phyloP scores from a whole-genome alignment of 768 basidiomycete species.

The Agrocybe praecox region DNA sequence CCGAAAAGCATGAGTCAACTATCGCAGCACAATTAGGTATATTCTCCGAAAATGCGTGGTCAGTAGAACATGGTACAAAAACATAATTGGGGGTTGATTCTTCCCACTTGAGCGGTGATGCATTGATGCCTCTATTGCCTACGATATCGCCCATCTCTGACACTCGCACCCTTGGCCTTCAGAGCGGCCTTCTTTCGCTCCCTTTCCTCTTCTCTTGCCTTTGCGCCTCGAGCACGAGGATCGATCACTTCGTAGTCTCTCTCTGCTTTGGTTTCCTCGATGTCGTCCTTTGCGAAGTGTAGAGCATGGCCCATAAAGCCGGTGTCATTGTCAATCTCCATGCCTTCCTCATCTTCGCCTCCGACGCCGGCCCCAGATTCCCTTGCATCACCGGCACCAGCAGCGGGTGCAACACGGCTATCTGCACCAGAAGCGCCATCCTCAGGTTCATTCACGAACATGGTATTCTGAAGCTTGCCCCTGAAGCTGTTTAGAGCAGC shows the following conservation, averaged over 20 bases:
- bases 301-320: constrained; percentile 76
- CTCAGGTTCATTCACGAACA: constrained; percentile 27
- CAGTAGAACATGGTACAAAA: neutral
- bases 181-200: constrained; percentile 54
- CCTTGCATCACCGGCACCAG: constrained; percentile 14
- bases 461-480: constrained; percentile 60
- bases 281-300: constrained; percentile 78
- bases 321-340: constrained; percentile 79
- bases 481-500: constrained; percentile 72
- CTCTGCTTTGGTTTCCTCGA: constrained; percentile 81
- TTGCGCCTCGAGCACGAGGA: constrained; percentile 70
- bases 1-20: too few relatives aligned
- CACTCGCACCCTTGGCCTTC: constrained; percentile 35
- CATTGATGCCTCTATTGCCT: neutral
- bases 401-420: constrained; percentile 8
- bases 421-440: constrained; percentile 9
- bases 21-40: too few relatives aligned
- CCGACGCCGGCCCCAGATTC: constrained; percentile 16
- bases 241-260: constrained; percentile 91
- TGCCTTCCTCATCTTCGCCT: constrained; percentile 35
- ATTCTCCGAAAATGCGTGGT: too few relatives aligned
- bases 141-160: constrained; percentile 33
- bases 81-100: neutral
- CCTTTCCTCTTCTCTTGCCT: constrained; percentile 78
- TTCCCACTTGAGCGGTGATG: neutral